Evolutionary conservation across 2,329 filamentous ascomycete genomes (phyloP).

Genomic region (Mycosphaerella sp.): DNA sequence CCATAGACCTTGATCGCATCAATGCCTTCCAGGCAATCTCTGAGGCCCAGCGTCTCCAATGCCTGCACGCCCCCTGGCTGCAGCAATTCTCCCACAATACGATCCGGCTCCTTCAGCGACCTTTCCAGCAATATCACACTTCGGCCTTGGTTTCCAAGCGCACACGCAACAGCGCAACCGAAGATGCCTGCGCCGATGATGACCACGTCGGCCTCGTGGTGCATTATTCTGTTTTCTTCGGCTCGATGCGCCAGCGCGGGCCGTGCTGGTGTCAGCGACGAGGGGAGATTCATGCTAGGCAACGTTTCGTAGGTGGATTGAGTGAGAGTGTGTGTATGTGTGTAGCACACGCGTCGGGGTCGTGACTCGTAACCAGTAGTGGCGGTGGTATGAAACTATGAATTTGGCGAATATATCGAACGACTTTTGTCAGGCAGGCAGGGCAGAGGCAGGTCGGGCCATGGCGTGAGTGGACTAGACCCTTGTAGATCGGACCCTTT

Average conservation of each 20-base stretch:
- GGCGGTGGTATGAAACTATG: not conserved
- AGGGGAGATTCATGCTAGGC: conserved; percentile 8
- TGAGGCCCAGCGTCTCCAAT: conserved; percentile 71
- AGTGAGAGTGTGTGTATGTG: no score
- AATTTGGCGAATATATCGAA: not conserved
- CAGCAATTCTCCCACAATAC: conserved; percentile 91
- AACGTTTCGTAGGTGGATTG: not conserved
- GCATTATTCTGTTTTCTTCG: conserved; percentile 42
- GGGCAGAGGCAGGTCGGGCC: no score
- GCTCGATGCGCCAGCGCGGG: conserved; percentile 18
- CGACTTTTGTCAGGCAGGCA: not conserved
- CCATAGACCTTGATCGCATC: conserved; percentile 77
- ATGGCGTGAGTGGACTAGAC: no score
- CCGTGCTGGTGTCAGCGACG: conserved; percentile 7
- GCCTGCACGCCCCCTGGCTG: conserved; percentile 86
- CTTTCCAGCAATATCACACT: conserved; percentile 85
- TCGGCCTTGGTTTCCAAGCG: conserved; percentile 80
- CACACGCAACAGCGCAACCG: conserved; percentile 77
- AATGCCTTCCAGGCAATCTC: conserved; percentile 77
- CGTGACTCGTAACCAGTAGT: conserved; percentile 2
- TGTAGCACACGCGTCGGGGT: not conserved
- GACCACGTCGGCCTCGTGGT: conserved; percentile 71
- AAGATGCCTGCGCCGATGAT: conserved; percentile 88
- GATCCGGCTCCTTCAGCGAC: conserved; percentile 84
- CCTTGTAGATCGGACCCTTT: no score